Evolutionary conservation across 2,329 filamentous ascomycete genomes (phyloP).

Genomic region (Epichloe glyceriae): DNA sequence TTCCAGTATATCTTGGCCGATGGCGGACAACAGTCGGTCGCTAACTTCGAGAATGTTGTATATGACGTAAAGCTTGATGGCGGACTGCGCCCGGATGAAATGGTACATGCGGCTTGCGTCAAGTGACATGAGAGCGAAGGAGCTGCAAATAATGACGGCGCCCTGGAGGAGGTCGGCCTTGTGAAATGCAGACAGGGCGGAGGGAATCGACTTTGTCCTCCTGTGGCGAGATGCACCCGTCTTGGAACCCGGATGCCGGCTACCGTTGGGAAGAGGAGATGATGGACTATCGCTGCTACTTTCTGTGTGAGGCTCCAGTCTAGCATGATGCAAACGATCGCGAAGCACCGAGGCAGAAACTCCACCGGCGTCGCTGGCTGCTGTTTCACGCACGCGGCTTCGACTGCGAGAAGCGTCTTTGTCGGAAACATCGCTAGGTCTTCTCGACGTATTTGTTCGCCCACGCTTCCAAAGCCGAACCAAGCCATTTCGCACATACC

Average conservation of each 20-base stretch:
- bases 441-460: conserved; percentile 26
- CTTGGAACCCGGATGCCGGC: conserved; percentile 15
- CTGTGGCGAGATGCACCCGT: conserved; percentile 43
- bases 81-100: conserved; percentile 87
- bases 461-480: conserved; percentile 63
- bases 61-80: conserved; percentile 97
- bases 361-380: conserved; percentile 9
- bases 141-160: conserved; percentile 74
- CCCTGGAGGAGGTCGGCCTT: conserved; percentile 94
- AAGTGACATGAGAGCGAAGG: conserved; percentile 72
- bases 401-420: conserved; percentile 26
- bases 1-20: conserved; percentile 93
- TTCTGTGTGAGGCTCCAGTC: background rate
- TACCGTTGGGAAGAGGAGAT: conserved; percentile 8
- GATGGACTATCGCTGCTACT: conserved; percentile 3
- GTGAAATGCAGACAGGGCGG: conserved; percentile 71
- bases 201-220: conserved; percentile 73
- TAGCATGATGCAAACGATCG: conserved; percentile 2
- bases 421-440: conserved; percentile 21
- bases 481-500: conserved; percentile 67
- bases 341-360: conserved; percentile 3
- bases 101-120: conserved; percentile 98
- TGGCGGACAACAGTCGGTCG: conserved; percentile 76
- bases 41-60: conserved; percentile 94
- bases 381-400: conserved; percentile 21